Evolutionary conservation across 257 asterid species (phyloP), one percentile per base, ranked within the genome.

Genomic region (Rauvolfia tetraphylla): DNA sequence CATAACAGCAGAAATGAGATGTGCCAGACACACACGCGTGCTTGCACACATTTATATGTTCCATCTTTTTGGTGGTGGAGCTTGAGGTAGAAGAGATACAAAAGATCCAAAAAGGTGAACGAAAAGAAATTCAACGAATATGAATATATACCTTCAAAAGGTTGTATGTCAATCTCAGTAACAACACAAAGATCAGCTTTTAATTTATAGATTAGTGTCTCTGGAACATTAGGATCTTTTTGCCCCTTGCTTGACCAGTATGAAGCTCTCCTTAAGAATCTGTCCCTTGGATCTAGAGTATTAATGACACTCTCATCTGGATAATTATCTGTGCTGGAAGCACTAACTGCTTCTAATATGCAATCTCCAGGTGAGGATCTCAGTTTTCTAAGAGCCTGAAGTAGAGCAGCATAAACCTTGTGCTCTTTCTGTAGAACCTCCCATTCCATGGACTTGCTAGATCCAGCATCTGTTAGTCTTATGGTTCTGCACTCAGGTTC

Each of bases 231-330:
- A 46, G 96, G 93, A 84, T 92, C 71, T 54, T 81, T 84, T 42
- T 91, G 91, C 51, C 98, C 97, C 87, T 73, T 84, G 79, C 97
- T 91, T 29, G 99, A 95, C 98, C 97, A 91, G 84, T 92, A 92
- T 3, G 92, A 90, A 71, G 91, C 87, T 80, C 87, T 72, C 70
- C 81, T 42, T 7, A 72, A 36, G 74, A 77, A 74, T 73, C 89
- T 83, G 74, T 86, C 94, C 76, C 84, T 82, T 58, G 95, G 94
- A 66, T 68, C 83, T 73, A 92, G 85, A 71, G 98, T 95, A 78
- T 89, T 82, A 57, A 75, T 76, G 15, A 92, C 57, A 76, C 96
- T 87, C 84, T 95, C 97, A 22, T 71, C 83, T 0, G 96, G 97
- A 83, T 84, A 86, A 78, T 83, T 79, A 77, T 95, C 98, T 0